These are phyloP conservation scores for Daldinia loculata DNA, from an alignment of 495 filamentous ascomycete species.

Conservation along the genomic window DNA sequence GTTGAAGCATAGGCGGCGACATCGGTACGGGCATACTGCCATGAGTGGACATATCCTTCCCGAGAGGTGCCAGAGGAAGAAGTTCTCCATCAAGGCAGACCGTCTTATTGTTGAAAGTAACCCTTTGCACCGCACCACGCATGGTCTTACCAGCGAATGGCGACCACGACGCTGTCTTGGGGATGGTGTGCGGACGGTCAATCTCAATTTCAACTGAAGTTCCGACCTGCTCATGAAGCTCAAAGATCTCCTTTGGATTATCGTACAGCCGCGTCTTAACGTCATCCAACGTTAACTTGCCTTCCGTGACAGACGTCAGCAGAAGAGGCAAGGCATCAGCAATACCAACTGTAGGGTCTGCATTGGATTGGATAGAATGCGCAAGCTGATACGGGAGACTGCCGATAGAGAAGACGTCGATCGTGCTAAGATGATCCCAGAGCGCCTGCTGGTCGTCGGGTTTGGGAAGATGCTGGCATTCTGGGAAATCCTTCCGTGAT, in stretches of 20 bases:
- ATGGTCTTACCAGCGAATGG: conserved; percentile 77
- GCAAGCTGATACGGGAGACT: conserved; percentile 84
- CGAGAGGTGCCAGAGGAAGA: conserved; percentile 63
- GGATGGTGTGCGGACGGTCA: conserved; percentile 69
- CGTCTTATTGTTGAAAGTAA: conserved; percentile 79
- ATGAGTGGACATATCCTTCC: conserved; percentile 81
- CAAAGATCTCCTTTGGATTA: conserved; percentile 86
- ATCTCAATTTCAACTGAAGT: conserved; percentile 80
- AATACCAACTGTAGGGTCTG: conserved; percentile 70
- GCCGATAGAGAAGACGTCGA: conserved; percentile 86
- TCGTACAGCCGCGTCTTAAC: conserved; percentile 75
- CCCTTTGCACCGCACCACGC: conserved; percentile 77
- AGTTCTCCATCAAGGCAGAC: conserved; percentile 78
- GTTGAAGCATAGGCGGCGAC: conserved; percentile 62
- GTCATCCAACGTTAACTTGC: conserved; percentile 77
- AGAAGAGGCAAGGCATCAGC: conserved; percentile 80
- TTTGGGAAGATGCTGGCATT: conserved; percentile 73
- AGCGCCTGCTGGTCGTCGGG: conserved; percentile 76
- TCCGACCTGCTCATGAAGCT: conserved; percentile 82
- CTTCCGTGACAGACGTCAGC: conserved; percentile 79
- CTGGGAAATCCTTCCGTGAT: conserved; percentile 75
- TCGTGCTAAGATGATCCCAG: conserved; percentile 79
- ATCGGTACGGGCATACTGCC: conserved; percentile 61
- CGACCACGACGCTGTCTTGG: conserved; percentile 69
- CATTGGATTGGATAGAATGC: conserved; percentile 58